Evolutionary conservation across 768 basidiomycete species (phyloP).

Genomic region (Naematelia aurantialba): DNA sequence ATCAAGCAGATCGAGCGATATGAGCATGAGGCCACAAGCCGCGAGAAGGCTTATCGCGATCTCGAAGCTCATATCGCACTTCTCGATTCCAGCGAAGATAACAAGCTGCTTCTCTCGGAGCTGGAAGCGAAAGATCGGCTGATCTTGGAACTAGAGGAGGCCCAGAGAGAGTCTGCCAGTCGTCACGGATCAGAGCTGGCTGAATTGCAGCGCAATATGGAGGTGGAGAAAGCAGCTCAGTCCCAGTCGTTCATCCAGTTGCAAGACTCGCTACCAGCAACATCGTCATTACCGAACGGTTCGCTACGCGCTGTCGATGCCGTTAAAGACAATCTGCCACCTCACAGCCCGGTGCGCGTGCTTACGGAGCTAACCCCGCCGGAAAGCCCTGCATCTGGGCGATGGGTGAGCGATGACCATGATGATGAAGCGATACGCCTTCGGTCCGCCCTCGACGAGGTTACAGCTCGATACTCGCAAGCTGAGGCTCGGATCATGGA

Average conservation of each 20-base stretch:
- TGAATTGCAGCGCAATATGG: constrained; percentile 1
- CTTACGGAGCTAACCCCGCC: constrained; percentile 22
- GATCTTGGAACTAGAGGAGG: constrained; percentile 65
- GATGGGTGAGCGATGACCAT: neutral
- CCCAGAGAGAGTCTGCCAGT: constrained; percentile 49
- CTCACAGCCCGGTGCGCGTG: constrained; percentile 4
- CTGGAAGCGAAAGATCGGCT: constrained; percentile 76
- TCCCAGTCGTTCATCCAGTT: constrained; percentile 47
- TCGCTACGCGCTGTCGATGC: neutral
- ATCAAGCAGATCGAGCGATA: constrained; percentile 69
- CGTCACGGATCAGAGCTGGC: neutral
- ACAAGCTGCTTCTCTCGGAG: constrained; percentile 67
- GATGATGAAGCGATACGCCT: constrained; percentile 63
- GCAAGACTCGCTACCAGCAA: constrained; percentile 7
- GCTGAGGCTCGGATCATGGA: constrained; percentile 90
- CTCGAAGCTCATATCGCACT: constrained; percentile 69
- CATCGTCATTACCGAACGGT: neutral
- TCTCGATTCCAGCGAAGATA: constrained; percentile 59
- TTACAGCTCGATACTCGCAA: constrained; percentile 61
- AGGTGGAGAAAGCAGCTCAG: neutral
- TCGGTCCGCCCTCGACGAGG: constrained; percentile 29
- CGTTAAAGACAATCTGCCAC: neutral
- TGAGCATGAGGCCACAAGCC: constrained; percentile 71
- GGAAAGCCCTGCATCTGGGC: constrained; percentile 15
- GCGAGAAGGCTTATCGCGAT: constrained; percentile 65